Percentiles rank a stretch among this genome's conserved stretches.
phyloP scores from a whole-genome alignment of 371 early-diverging fungal species.

The Zancudomyces culisetae region DNA sequence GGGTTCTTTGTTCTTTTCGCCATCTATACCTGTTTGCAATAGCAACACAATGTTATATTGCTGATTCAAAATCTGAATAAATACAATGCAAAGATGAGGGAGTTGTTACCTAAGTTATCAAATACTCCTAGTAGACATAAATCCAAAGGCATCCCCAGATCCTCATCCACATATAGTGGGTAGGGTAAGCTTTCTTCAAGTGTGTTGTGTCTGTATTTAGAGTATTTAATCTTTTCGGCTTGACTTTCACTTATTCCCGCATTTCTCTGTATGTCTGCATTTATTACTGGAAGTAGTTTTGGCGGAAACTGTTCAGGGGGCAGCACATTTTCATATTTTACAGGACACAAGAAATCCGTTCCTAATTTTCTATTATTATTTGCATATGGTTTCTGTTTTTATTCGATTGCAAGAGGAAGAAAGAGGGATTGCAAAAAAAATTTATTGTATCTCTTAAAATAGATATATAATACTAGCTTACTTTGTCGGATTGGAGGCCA shows the following conservation, averaged over 20 bases:
- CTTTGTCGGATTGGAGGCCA: no score
- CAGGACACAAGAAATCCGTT: conserved; percentile 55
- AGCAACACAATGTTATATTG: no score
- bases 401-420: no score
- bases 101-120: conserved; percentile 35
- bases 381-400: no score
- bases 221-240: conserved; percentile 22
- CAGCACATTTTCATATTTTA: conserved; percentile 53
- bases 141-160: conserved; percentile 49
- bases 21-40: no score
- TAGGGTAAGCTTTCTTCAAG: conserved; percentile 42
- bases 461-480: no score
- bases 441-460: no score
- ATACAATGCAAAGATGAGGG: no score
- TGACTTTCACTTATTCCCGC: conserved; percentile 18
- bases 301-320: conserved; percentile 66
- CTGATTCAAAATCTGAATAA: no score
- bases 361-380: conserved; percentile 31
- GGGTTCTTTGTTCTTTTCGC: conserved; percentile 3
- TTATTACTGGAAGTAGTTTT: conserved; percentile 44
- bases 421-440: no score
- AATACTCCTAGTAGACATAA: conserved; percentile 31
- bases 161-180: conserved; percentile 39
- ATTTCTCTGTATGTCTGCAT: conserved; percentile 2
- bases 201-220: conserved; percentile 37